Evolutionary conservation across 2,329 filamentous ascomycete species (phyloP).

Genomic region (Hypoxylon sp.): DNA sequence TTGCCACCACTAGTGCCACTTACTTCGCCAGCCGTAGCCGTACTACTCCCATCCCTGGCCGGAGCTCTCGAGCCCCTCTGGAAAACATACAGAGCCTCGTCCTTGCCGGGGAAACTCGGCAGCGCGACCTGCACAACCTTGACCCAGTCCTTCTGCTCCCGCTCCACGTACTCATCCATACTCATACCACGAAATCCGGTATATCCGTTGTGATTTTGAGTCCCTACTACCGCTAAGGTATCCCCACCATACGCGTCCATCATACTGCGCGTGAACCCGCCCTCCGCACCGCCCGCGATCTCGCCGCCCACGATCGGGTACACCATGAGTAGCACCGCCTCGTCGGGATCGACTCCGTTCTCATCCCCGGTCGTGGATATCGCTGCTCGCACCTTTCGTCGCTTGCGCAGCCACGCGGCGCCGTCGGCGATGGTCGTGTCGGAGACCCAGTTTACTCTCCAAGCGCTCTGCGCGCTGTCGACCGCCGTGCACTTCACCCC

Average conservation of each 20-base stretch:
- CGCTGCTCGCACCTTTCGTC: constrained; percentile 57
- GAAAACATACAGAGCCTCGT: constrained; percentile 79
- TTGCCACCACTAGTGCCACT: constrained; percentile 3
- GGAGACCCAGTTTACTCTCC: constrained; percentile 75
- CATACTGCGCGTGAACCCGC: constrained; percentile 72
- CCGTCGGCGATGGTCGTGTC: constrained; percentile 75
- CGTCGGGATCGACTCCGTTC: constrained; percentile 41
- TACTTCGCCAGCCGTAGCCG: background rate
- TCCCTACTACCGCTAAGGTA: constrained; percentile 77
- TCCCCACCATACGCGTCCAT: constrained; percentile 72
- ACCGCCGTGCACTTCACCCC: constrained; percentile 68
- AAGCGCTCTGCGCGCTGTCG: constrained; percentile 75
- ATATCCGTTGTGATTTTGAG: constrained; percentile 80
- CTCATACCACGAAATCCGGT: constrained; percentile 74
- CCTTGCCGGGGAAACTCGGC: constrained; percentile 81
- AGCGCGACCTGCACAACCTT: constrained; percentile 73
- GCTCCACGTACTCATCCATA: constrained; percentile 75
- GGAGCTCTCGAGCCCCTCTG: constrained; percentile 59
- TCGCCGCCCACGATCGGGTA: constrained; percentile 77
- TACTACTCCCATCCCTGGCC: background rate
- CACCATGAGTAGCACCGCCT: constrained; percentile 74
- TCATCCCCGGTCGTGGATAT: background rate
- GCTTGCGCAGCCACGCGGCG: constrained; percentile 64
- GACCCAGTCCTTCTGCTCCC: constrained; percentile 63
- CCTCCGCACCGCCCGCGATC: constrained; percentile 72